Evolutionary conservation across 306 rosid species (phyloP).

Genomic region (Pueraria montana): DNA sequence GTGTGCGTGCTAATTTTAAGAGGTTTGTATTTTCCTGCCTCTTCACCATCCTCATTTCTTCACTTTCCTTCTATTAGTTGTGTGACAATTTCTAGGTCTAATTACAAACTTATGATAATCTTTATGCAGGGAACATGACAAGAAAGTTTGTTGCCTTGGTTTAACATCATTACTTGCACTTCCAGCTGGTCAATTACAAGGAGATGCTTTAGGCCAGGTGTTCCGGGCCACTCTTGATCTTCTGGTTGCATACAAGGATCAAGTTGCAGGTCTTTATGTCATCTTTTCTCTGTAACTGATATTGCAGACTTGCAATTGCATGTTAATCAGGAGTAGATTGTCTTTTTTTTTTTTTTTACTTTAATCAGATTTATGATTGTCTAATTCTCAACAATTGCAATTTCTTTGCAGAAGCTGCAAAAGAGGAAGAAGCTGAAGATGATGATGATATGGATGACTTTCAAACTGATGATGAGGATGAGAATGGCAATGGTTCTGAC

Average conservation of each 20-base stretch:
- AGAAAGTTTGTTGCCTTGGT: slow-evolving; percentile 96
- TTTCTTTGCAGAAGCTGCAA: slow-evolving; percentile 76
- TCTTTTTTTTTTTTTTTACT: not conserved
- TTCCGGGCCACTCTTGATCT: slow-evolving; percentile 91
- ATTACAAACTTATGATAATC: slow-evolving; percentile 14
- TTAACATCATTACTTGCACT: slow-evolving; percentile 85
- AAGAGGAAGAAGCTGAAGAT: slow-evolving; percentile 84
- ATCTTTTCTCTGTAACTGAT: slow-evolving; percentile 8
- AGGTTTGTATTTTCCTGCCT: slow-evolving; percentile 55
- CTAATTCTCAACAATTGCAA: slow-evolving; percentile 6
- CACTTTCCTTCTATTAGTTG: not conserved
- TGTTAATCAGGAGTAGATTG: slow-evolving; percentile 3
- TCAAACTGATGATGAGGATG: slow-evolving; percentile 88
- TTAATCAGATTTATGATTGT: not conserved
- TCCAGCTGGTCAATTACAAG: slow-evolving; percentile 78
- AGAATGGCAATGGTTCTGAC: slow-evolving; percentile 82
- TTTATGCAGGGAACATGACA: slow-evolving; percentile 85
- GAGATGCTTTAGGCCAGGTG: slow-evolving; percentile 87
- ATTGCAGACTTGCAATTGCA: not conserved
- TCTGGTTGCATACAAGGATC: slow-evolving; percentile 92
- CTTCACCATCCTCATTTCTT: not conserved
- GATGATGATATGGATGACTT: slow-evolving; percentile 94
- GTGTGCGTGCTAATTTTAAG: slow-evolving; percentile 73
- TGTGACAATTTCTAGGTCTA: slow-evolving; percentile 39
- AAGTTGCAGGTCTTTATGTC: slow-evolving; percentile 82